phyloP scores from a whole-genome alignment of 495 filamentous ascomycete species.

The Talaromyces nanjingensis region DNA sequence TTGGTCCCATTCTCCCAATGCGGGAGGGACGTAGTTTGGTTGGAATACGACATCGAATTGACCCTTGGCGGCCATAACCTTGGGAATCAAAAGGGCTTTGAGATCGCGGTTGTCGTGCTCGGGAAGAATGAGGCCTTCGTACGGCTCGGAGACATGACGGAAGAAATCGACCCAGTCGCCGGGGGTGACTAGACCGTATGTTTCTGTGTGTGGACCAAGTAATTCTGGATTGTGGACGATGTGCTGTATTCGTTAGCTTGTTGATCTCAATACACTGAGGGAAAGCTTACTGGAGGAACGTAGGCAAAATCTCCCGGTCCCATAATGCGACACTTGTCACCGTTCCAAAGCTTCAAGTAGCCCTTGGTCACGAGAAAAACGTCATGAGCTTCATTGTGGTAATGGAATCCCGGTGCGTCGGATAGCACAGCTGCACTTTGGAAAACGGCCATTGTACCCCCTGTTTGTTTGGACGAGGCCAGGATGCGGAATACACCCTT shows the following conservation, averaged over 20 bases:
- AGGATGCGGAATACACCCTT: conserved; percentile 38
- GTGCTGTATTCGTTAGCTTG: conserved; percentile 16
- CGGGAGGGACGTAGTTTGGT: conserved; percentile 32
- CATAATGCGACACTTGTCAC: conserved; percentile 36
- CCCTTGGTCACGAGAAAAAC: conserved; percentile 43
- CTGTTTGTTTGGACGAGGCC: conserved; percentile 38
- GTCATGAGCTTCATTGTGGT: conserved; percentile 42
- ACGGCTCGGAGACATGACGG: conserved; percentile 41
- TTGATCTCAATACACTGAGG: not conserved
- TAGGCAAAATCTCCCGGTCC: conserved; percentile 43
- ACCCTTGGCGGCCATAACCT: conserved; percentile 42
- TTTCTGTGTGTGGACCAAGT: conserved; percentile 35
- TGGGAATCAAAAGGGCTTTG: conserved; percentile 37
- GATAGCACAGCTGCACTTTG: conserved; percentile 35
- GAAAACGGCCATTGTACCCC: conserved; percentile 39
- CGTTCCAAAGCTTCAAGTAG: conserved; percentile 40
- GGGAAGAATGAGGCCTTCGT: conserved; percentile 42
- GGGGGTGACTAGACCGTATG: conserved; percentile 38
- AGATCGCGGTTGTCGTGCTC: conserved; percentile 36
- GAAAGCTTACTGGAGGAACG: conserved; percentile 33
- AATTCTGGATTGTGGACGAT: conserved; percentile 38
- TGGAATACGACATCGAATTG: conserved; percentile 43
- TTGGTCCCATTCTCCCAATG: conserved; percentile 31
- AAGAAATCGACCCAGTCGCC: conserved; percentile 49
- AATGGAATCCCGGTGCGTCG: conserved; percentile 40